phyloP scores from a whole-genome alignment of 129 eudicot genomes.

The Helichrysum umbraculigerum region DNA sequence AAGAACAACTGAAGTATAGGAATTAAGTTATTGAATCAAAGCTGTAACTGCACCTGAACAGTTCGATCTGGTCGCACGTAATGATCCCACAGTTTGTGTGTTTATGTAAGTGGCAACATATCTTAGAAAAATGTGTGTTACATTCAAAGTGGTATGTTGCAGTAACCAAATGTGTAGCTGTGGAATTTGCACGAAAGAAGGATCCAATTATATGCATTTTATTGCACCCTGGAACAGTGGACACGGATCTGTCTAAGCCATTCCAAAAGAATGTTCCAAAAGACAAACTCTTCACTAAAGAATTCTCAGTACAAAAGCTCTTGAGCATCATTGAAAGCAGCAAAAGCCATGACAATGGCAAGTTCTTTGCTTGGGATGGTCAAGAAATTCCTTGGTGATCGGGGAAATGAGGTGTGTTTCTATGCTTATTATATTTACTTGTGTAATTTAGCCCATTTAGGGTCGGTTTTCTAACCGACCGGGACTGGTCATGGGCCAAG shows the following conservation, averaged over 20 bases:
- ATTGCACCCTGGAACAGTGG: slow-evolving; percentile 96
- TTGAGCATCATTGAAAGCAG: slow-evolving; percentile 66
- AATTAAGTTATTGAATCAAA: no score
- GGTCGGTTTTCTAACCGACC: background rate
- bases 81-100: background rate
- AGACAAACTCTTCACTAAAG: slow-evolving; percentile 85
- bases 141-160: slow-evolving; percentile 20
- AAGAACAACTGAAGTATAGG: no score
- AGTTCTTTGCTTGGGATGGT: slow-evolving; percentile 98
- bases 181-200: slow-evolving; percentile 81
- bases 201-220: slow-evolving; percentile 81
- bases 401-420: background rate
- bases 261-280: slow-evolving; percentile 84
- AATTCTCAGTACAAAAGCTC: slow-evolving; percentile 79
- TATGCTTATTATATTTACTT: background rate
- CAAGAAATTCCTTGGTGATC: slow-evolving; percentile 93
- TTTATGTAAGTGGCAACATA: background rate
- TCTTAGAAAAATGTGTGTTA: background rate
- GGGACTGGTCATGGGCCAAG: background rate
- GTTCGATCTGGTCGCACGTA: background rate
- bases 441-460: background rate
- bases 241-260: slow-evolving; percentile 87
- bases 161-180: slow-evolving; percentile 84
- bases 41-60: background rate
- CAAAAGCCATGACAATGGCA: slow-evolving; percentile 73